Base-by-base conservation (phyloP, 208 protist genomes). In the Blastocrithidia nonstop region DNA sequence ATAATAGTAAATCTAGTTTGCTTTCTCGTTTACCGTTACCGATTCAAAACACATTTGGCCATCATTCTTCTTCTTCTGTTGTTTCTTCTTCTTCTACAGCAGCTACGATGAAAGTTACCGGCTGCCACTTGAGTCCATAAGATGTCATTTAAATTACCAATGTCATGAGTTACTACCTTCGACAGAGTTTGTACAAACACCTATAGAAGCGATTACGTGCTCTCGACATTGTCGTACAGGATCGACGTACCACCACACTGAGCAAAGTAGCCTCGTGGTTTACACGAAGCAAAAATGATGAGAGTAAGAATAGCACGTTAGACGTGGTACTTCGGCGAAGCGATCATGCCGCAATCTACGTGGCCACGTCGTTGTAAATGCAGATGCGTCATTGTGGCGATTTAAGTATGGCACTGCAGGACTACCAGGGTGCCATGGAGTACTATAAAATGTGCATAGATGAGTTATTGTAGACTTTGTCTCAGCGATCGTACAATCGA, bases 251-350 rank as follows among this genome's bases (percentile, higher is more conserved):
- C 7, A 87, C 76, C 28, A 85, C 81, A 11, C 66, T 91, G 15
- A 58, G 73, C 20, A 83, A 86, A 54, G 66, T 91, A 22, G 74
- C 81, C 16, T 69, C 76, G 39, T 91, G 81, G 81, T 72, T 91
- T 41, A 55, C 73, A 6, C 57, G 57, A 29, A 33, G 33, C 41
- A 60, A 29, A 54, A 42, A 32, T 46, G 15, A 42, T 6, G 20
- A n/a, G 35, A 19, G 23, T 27, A 23, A 13, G 41, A 17, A 17
- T 0, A 21, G 1, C 48, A 39, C 40, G n/a, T 46, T 50, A 6
- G 51, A 59, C n/a, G 47, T 58, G 3, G 27, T 50, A 16, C 32
- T 51, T 17, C 23, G 17, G 13, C 42, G 45, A 15, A 17, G 35
- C 39, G n/a, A 31, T 15, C 16, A 28, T 20, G 25, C 37, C 7